Evolutionary conservation across 208 protist species (phyloP).

Genomic region (Leptomonas seymouri): DNA sequence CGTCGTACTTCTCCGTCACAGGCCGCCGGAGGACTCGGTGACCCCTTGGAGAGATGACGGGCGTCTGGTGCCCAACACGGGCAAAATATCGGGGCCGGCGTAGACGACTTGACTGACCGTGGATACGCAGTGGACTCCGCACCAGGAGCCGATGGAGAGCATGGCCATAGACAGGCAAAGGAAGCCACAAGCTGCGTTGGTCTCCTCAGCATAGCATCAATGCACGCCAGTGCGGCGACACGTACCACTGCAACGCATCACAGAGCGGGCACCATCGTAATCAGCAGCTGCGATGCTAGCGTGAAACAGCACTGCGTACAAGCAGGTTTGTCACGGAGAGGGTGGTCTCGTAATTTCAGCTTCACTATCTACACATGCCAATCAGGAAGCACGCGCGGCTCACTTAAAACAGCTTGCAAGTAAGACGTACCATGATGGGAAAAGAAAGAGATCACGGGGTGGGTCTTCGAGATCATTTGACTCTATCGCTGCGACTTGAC

Average conservation of each 20-base stretch:
- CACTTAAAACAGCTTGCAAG: too few species aligned
- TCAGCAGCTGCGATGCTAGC: neutral
- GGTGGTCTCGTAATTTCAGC: too few species aligned
- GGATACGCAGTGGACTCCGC: conserved; percentile 30
- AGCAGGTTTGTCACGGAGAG: too few species aligned
- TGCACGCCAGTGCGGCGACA: neutral
- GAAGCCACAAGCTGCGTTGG: conserved; percentile 1
- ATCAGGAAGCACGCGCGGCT: too few species aligned
- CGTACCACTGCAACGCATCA: neutral
- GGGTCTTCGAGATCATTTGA: too few species aligned
- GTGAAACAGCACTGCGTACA: neutral
- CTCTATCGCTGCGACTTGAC: too few species aligned
- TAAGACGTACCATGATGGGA: too few species aligned
- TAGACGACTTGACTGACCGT: conserved; percentile 18
- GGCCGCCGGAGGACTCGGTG: neutral
- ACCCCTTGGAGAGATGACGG: too few species aligned
- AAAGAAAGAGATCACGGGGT: too few species aligned
- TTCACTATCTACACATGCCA: too few species aligned
- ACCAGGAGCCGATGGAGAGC: neutral
- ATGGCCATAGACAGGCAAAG: conserved; percentile 13
- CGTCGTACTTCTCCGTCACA: neutral
- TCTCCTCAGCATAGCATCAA: neutral
- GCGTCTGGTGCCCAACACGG: conserved; percentile 6
- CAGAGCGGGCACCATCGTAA: neutral
- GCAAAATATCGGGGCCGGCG: conserved; percentile 22